Evolutionary conservation across 768 basidiomycete genomes (phyloP).

Genomic region (Lactarius evosmus): DNA sequence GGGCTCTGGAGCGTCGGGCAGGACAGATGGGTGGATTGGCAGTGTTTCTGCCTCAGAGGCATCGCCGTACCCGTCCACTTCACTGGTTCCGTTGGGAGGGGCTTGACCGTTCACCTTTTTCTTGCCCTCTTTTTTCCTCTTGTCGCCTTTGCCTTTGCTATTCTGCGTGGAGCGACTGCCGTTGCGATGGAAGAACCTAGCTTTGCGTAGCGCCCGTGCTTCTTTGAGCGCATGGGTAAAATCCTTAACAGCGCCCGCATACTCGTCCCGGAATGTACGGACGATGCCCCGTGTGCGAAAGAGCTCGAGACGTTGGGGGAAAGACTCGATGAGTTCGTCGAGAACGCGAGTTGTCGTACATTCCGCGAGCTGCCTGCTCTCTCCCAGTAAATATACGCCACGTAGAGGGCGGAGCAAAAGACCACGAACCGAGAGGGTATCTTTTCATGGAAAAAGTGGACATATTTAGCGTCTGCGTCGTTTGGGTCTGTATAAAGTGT

Average conservation of each 20-base stretch:
- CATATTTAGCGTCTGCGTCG: slow-evolving; percentile 79
- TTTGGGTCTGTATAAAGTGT: slow-evolving; percentile 53
- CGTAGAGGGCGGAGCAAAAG: slow-evolving; percentile 12
- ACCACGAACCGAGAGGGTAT: slow-evolving; percentile 81
- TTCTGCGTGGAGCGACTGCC: slow-evolving; percentile 39
- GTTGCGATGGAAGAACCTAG: slow-evolving; percentile 51
- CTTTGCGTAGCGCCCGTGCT: slow-evolving; percentile 66
- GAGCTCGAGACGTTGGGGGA: slow-evolving; percentile 80
- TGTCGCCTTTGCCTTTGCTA: slow-evolving; percentile 53
- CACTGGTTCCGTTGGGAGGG: slow-evolving; percentile 63
- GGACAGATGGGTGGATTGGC: slow-evolving; percentile 65
- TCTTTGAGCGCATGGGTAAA: slow-evolving; percentile 81
- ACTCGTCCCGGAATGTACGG: slow-evolving; percentile 86
- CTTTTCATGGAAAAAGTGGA: slow-evolving; percentile 93
- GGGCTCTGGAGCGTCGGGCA: slow-evolving; percentile 79
- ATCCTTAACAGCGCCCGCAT: slow-evolving; percentile 66
- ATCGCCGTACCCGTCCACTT: slow-evolving; percentile 43
- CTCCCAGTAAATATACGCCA: slow-evolving; percentile 24
- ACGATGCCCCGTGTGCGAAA: slow-evolving; percentile 89
- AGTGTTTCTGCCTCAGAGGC: slow-evolving; percentile 49
- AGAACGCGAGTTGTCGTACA: slow-evolving; percentile 75
- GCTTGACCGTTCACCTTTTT: slow-evolving; percentile 58
- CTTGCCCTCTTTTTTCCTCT: slow-evolving; percentile 43
- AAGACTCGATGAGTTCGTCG: slow-evolving; percentile 69
- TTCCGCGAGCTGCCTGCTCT: slow-evolving; percentile 73